Conservation (phyloP, 805 yeast genomes). For the Nakazawaea siamensis region DNA sequence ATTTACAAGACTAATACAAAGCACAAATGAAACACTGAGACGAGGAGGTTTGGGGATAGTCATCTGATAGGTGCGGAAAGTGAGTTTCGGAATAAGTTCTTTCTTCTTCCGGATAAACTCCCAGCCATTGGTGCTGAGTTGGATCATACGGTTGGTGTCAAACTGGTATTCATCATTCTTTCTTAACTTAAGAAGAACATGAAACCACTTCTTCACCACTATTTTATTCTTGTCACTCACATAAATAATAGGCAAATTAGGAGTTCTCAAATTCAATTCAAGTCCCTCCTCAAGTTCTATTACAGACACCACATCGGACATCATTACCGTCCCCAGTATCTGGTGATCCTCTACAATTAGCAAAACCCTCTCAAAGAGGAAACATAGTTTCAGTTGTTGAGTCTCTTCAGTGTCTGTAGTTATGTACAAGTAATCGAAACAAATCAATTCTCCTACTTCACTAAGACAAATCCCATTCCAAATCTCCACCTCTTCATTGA, state of each 20-base stretch:
- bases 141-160: slow-evolving; percentile 4
- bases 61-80: slow-evolving; percentile 2
- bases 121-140: slow-evolving; percentile 10
- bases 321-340: slow-evolving; percentile 3
- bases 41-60: slow-evolving; percentile 3
- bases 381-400: neutral
- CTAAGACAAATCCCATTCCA: slow-evolving; percentile 11
- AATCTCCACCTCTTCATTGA: slow-evolving; percentile 6
- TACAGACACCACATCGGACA: slow-evolving; percentile 2
- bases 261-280: slow-evolving; percentile 7
- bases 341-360: slow-evolving; percentile 3
- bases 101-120: neutral
- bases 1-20: slow-evolving; percentile 5
- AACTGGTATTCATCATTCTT: neutral
- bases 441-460: slow-evolving; percentile 5
- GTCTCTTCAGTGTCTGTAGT: slow-evolving; percentile 1
- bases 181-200: neutral
- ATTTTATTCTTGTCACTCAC: slow-evolving; percentile 3
- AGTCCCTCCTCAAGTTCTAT: slow-evolving; percentile 2
- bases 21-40: slow-evolving; percentile 1
- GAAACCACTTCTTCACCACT: slow-evolving; percentile 8
- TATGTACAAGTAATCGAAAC: slow-evolving; percentile 8
- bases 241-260: slow-evolving; percentile 3
- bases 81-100: slow-evolving; percentile 3
- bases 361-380: slow-evolving; percentile 9